Evolutionary conservation across 208 protist genomes (phyloP).

Genomic region (Balamuthia mandrillaris): DNA sequence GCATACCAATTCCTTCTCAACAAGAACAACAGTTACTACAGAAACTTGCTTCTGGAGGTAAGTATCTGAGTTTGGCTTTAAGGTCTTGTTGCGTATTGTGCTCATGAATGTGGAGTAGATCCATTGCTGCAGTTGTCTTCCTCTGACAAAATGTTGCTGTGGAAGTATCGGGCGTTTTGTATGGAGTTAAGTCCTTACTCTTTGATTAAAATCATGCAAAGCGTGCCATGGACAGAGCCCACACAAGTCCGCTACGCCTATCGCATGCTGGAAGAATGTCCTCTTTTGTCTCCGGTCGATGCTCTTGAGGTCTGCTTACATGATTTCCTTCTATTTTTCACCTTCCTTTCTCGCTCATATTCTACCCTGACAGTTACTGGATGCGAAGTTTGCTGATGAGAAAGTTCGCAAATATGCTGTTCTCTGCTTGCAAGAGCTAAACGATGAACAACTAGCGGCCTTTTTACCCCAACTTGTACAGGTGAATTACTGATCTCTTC

Average conservation of each 20-base stretch:
- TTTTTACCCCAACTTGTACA: conserved; percentile 71
- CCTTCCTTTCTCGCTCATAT: background rate
- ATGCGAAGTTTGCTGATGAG: conserved; percentile 72
- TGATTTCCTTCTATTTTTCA: background rate
- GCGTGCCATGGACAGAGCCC: conserved; percentile 48
- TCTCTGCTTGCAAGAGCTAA: conserved; percentile 51
- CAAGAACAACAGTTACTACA: conserved; percentile 42
- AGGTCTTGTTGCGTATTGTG: background rate
- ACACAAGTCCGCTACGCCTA: conserved; percentile 47
- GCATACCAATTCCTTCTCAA: conserved; percentile 6
- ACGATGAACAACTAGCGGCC: conserved; percentile 57
- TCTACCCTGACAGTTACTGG: conserved; percentile 43
- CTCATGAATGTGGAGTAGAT: background rate
- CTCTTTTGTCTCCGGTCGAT: conserved; percentile 46
- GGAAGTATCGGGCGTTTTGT: background rate
- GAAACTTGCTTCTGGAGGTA: conserved; percentile 25
- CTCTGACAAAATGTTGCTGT: conserved; percentile 13
- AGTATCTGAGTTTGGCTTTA: background rate
- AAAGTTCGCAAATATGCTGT: conserved; percentile 67
- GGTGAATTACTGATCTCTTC: too few relatives aligned
- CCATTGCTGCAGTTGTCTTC: conserved; percentile 1
- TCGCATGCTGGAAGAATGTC: conserved; percentile 60
- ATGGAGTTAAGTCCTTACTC: conserved; percentile 9
- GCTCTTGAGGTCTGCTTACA: conserved; percentile 63
- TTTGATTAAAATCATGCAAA: conserved; percentile 31